phyloP scores from a whole-genome alignment of 2,329 filamentous ascomycete genomes.

The Acarospora socialis region DNA sequence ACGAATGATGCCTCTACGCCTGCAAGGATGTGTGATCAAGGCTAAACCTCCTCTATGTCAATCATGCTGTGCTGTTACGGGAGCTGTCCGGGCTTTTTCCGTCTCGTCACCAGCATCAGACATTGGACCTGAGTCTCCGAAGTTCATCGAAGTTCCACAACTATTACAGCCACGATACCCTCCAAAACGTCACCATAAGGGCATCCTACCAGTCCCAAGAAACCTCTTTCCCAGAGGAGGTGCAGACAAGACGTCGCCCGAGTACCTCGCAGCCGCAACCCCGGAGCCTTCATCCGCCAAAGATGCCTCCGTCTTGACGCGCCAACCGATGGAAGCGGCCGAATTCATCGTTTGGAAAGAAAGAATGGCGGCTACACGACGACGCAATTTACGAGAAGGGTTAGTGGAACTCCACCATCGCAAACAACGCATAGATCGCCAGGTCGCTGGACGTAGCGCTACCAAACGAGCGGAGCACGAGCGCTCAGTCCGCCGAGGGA shows the following conservation, averaged over 20 bases:
- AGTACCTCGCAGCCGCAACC: conserved; percentile 48
- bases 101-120: too few relatives aligned
- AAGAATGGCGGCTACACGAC: conserved; percentile 56
- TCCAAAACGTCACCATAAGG: conserved; percentile 44
- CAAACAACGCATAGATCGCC: conserved; percentile 34
- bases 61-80: too few relatives aligned
- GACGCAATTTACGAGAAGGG: conserved; percentile 57
- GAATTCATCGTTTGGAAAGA: conserved; percentile 52
- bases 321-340: conserved; percentile 31
- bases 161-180: conserved; percentile 55
- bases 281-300: conserved; percentile 36
- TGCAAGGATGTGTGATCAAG: too few relatives aligned
- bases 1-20: too few relatives aligned
- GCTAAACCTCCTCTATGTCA: too few relatives aligned
- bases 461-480: conserved; percentile 37
- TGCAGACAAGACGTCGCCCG: conserved; percentile 44
- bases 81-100: too few relatives aligned
- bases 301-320: conserved; percentile 18
- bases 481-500: conserved; percentile 45
- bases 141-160: conserved; percentile 69
- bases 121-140: conserved; percentile 84
- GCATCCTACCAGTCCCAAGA: conserved; percentile 69
- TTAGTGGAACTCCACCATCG: conserved; percentile 55
- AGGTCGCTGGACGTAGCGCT: conserved; percentile 28
- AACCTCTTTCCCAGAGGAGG: conserved; percentile 55